Conservation (phyloP, 768 basidiomycete genomes). For the Tylopilus rubrobrunneus region DNA sequence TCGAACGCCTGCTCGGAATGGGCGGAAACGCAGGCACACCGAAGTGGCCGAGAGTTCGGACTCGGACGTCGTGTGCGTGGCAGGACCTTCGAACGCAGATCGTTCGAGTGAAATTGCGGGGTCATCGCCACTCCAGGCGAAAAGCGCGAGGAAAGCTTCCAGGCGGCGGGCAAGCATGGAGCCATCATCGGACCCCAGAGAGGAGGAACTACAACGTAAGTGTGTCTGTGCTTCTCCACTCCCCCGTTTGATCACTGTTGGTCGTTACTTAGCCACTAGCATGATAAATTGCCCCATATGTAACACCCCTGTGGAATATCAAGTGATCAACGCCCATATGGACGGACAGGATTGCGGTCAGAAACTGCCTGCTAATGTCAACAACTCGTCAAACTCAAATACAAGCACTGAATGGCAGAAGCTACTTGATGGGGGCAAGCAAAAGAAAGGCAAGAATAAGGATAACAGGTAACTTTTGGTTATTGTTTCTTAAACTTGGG, state of each 20-base stretch:
- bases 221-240: not conserved
- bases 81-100: slow-evolving; percentile 28
- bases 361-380: slow-evolving; percentile 13
- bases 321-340: slow-evolving; percentile 60
- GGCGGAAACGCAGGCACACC: slow-evolving; percentile 36
- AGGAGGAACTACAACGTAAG: slow-evolving; percentile 29
- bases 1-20: slow-evolving; percentile 16
- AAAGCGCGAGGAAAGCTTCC: slow-evolving; percentile 18
- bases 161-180: slow-evolving; percentile 15
- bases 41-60: slow-evolving; percentile 20
- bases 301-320: slow-evolving; percentile 38
- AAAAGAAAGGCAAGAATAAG: slow-evolving; percentile 42
- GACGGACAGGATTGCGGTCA: slow-evolving; percentile 49
- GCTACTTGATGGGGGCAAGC: slow-evolving; percentile 29
- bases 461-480: slow-evolving; percentile 22
- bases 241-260: not conserved
- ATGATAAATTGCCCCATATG: slow-evolving; percentile 66
- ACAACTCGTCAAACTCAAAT: slow-evolving; percentile 23
- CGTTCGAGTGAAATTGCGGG: slow-evolving; percentile 21
- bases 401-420: slow-evolving; percentile 41
- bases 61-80: slow-evolving; percentile 25
- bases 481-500: not conserved
- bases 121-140: slow-evolving; percentile 22
- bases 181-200: slow-evolving; percentile 30
- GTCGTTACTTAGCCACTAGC: slow-evolving; percentile 26